Conservation (phyloP, 179 eudicot species). For the Silene vulgaris region DNA sequence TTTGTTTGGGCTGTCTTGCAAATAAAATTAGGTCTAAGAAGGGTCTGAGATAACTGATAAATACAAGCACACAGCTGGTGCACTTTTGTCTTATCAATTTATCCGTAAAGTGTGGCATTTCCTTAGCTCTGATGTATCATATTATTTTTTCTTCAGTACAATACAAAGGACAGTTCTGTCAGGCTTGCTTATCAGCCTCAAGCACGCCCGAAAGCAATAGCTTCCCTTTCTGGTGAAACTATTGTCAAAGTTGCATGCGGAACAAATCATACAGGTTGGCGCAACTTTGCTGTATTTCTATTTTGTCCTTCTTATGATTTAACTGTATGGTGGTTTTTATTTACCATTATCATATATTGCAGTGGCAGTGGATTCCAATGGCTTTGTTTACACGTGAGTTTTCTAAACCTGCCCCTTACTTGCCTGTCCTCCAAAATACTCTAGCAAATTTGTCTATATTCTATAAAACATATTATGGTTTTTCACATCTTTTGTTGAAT, state of each 20-base stretch:
- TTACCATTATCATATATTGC: constrained; percentile 20
- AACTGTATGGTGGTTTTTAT: not conserved
- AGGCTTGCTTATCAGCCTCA: constrained; percentile 94
- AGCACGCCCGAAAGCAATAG: constrained; percentile 80
- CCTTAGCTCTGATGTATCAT: not conserved
- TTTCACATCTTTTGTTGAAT: constrained; percentile 12
- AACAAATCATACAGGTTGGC: constrained; percentile 84
- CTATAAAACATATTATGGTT: not conserved
- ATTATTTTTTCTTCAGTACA: constrained; percentile 53
- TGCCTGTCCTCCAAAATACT: not conserved
- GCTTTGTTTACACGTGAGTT: constrained; percentile 95
- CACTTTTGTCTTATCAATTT: not conserved
- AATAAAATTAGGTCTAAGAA: not conserved
- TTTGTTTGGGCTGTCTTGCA: not conserved
- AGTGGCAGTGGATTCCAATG: constrained; percentile 96
- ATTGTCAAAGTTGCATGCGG: constrained; percentile 95
- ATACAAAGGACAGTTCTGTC: constrained; percentile 92
- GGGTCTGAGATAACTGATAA: not conserved
- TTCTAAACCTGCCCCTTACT: not conserved
- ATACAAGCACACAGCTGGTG: not conserved
- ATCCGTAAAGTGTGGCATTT: not conserved
- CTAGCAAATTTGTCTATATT: not conserved
- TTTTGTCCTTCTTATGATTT: not conserved
- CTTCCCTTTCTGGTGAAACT: constrained; percentile 67
- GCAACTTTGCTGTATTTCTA: not conserved